Evolutionary conservation across 2,329 filamentous ascomycete genomes (phyloP), one percentile per base, ranked within the genome.

Genomic region (Thelonectria discophora): DNA sequence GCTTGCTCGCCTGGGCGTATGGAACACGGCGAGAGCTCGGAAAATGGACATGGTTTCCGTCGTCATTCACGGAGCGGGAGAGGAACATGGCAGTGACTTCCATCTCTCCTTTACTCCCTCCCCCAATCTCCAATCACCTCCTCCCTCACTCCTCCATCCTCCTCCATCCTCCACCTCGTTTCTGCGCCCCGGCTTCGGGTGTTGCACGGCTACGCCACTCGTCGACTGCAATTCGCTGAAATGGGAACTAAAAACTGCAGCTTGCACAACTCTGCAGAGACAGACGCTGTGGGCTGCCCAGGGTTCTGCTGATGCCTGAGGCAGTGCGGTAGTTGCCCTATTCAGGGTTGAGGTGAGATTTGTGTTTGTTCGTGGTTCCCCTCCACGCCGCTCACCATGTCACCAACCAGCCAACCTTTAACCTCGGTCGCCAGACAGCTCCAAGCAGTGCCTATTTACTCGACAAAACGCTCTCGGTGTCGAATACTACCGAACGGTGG

Each of bases 51-150:
- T 46, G 40, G 13, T 43, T 60, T 60, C 52, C 58, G 52, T 60
- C 47, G 40, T 48, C 42, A 56, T 53, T 42, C 53, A 47, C 39
- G 17, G 24, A 34, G 32, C 24, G 18, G 42, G 27, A 32, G 30
- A 21, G 58, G 47, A 42, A 51, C 47, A 21, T 52, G 53, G 32
- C 18, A 61, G 58, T 61, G 53, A 56, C 53, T 34, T 61, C 58
- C 51, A 49, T 45, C 17, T 50, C 46, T 45, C 45, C 46, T 39
- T 39, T 13, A 18, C 24, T n/a, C 21, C 54, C 45, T 37, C 54
- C 42, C 45, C 39, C 51, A 24, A 34, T 43, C 43, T 21, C 50
- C 50, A 53, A 53, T 42, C 37, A 18, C 20, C 17, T 45, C 17
- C 42, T 45, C 42, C 42, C 18, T 50, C 7, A 30, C 21, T 50